These are phyloP conservation scores for Castanea crenata DNA, from an alignment of 306 rosid species.

Conservation along the genomic window DNA sequence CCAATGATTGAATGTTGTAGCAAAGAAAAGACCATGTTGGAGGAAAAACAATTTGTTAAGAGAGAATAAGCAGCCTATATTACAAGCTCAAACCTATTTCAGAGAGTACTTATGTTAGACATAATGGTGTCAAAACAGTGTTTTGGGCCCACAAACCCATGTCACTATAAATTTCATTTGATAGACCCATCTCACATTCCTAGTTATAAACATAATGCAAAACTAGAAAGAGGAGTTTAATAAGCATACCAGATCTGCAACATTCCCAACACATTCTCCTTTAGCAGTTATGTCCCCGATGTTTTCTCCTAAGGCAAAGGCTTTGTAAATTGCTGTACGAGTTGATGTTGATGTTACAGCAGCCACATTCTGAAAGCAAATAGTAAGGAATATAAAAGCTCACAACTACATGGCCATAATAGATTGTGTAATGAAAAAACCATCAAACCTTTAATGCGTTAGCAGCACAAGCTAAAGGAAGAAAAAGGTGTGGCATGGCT, in stretches of 20 bases:
- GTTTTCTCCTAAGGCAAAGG: slow-evolving; percentile 98
- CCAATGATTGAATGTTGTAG: neutral
- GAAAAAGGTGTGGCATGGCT: slow-evolving; percentile 86
- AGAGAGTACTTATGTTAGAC: slow-evolving; percentile 3
- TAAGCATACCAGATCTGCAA: slow-evolving; percentile 87
- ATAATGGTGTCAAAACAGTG: slow-evolving; percentile 8
- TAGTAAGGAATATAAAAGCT: slow-evolving; percentile 27
- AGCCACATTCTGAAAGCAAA: slow-evolving; percentile 69
- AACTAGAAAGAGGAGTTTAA: slow-evolving; percentile 16
- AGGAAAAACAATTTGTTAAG: neutral
- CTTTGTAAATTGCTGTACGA: slow-evolving; percentile 96
- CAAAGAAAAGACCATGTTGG: neutral
- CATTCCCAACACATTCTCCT: slow-evolving; percentile 97
- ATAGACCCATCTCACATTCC: neutral
- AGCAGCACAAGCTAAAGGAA: slow-evolving; percentile 99
- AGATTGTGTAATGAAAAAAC: neutral
- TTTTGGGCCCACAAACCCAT: slow-evolving; percentile 13
- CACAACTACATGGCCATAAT: slow-evolving; percentile 13
- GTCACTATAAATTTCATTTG: neutral
- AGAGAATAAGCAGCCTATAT: neutral
- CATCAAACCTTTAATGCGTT: slow-evolving; percentile 76
- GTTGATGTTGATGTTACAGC: slow-evolving; percentile 99
- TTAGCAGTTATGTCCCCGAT: slow-evolving; percentile 99
- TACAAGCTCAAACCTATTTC: neutral
- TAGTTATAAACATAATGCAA: neutral